Evolutionary conservation across 2,329 filamentous ascomycete genomes (phyloP).

Genomic region (Macrophomina phaseolina): DNA sequence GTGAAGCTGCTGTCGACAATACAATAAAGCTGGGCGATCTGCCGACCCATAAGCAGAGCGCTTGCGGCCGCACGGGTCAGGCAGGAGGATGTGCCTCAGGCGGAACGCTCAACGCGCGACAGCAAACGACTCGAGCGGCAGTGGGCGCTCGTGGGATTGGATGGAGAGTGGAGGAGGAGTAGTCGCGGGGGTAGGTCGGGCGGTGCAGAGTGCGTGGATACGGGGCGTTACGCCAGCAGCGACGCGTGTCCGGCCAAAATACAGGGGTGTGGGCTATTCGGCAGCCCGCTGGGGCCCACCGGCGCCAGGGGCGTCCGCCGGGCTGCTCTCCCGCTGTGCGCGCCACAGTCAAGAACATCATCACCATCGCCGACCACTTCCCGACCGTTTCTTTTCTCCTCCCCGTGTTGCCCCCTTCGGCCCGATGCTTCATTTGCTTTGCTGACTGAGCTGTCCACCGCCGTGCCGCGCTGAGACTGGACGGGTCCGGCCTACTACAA

Average conservation of each 20-base stretch:
- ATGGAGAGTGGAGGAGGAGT: not conserved
- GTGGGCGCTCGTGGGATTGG: not conserved
- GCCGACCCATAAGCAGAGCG: not conserved
- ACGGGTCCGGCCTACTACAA: not conserved
- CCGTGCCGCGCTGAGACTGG: not conserved
- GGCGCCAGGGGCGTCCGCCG: not conserved
- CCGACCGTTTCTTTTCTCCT: not conserved
- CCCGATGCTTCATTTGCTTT: not conserved
- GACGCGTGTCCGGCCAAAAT: constrained; percentile 15
- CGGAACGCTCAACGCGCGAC: not conserved
- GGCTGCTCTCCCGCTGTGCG: not conserved
- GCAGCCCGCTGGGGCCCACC: not conserved
- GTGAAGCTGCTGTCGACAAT: not conserved
- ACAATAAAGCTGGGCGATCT: not conserved
- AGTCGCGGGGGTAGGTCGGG: not conserved
- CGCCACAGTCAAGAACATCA: not conserved
- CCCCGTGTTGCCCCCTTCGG: not conserved
- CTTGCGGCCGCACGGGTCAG: not conserved
- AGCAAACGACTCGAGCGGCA: not conserved
- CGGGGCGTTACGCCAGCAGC: constrained; percentile 12
- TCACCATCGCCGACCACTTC: not conserved
- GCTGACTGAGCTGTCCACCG: not conserved
- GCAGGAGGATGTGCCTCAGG: not conserved
- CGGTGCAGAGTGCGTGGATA: not conserved
- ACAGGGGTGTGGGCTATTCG: not conserved